Evolutionary conservation across 352 stramenopile genomes (phyloP).

Genomic region (Globisporangium viniferum): DNA sequence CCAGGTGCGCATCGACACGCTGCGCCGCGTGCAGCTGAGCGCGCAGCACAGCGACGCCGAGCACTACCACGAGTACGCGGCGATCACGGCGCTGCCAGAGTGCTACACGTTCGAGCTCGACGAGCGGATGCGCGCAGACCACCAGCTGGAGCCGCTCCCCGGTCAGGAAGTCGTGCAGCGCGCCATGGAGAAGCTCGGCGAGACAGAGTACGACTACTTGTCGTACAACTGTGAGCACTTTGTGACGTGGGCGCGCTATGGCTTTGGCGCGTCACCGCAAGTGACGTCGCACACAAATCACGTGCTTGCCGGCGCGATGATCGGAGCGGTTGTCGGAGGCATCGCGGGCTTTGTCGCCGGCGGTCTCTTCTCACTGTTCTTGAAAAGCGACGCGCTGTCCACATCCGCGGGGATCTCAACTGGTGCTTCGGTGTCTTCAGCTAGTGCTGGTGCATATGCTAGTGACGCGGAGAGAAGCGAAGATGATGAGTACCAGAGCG

Average conservation of each 20-base stretch:
- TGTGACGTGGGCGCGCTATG: constrained; percentile 71
- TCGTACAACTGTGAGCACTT: constrained; percentile 77
- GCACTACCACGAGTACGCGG: constrained; percentile 12
- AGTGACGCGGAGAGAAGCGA: not conserved
- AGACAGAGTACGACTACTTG: constrained; percentile 51
- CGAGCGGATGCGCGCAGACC: constrained; percentile 38
- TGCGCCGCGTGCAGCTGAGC: constrained; percentile 36
- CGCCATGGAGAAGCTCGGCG: constrained; percentile 46
- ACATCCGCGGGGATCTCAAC: constrained; percentile 28
- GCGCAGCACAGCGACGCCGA: constrained; percentile 1
- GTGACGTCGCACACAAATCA: constrained; percentile 52
- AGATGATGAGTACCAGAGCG: not conserved
- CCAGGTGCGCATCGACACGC: constrained; percentile 57
- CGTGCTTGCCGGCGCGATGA: constrained; percentile 55
- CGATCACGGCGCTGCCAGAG: constrained; percentile 22
- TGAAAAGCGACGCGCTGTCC: constrained; percentile 52
- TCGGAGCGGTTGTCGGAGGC: constrained; percentile 55
- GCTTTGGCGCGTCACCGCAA: constrained; percentile 51
- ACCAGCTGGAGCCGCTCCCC: constrained; percentile 38
- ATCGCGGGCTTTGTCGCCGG: constrained; percentile 59
- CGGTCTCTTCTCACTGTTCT: constrained; percentile 56
- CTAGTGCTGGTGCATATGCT: constrained; percentile 3
- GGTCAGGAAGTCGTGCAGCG: constrained; percentile 42
- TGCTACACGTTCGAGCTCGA: constrained; percentile 47
- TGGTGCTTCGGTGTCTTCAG: not conserved